A percentile compares a stretch with the other conserved stretches of the same genome.
Evolutionary conservation across 768 basidiomycete species (phyloP).

Genomic region (Xanthoconium stramineum): DNA sequence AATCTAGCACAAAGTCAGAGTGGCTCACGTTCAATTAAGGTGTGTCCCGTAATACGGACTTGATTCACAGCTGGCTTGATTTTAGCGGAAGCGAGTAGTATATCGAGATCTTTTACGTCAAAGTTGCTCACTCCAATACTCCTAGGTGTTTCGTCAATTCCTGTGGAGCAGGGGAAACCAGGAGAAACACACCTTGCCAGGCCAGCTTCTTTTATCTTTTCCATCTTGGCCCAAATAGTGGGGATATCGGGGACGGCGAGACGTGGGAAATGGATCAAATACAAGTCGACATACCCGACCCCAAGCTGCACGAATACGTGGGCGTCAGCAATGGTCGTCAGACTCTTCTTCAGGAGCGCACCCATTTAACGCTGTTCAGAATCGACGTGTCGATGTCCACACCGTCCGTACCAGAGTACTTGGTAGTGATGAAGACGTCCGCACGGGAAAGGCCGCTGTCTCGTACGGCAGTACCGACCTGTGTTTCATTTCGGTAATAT

Average conservation of each 20-base stretch:
- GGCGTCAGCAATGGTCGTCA: background rate
- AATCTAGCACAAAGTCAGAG: constrained; percentile 43
- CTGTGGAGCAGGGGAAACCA: background rate
- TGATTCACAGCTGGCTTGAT: constrained; percentile 69
- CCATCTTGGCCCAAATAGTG: constrained; percentile 63
- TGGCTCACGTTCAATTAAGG: background rate
- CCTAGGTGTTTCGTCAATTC: constrained; percentile 31
- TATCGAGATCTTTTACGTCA: constrained; percentile 48
- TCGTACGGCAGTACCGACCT: constrained; percentile 38
- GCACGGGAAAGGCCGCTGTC: constrained; percentile 57
- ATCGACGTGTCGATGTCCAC: constrained; percentile 56
- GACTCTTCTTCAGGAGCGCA: constrained; percentile 26
- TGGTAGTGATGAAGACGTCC: constrained; percentile 67
- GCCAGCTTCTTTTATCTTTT: constrained; percentile 55
- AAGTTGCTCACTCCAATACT: constrained; percentile 77
- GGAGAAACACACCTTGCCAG: constrained; percentile 47
- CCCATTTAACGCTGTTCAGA: constrained; percentile 53
- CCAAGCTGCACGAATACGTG: constrained; percentile 44
- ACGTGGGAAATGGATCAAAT: constrained; percentile 62
- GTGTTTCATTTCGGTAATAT: constrained; percentile 56
- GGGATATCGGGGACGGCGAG: constrained; percentile 57
- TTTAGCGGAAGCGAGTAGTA: constrained; percentile 57
- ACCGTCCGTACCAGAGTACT: constrained; percentile 52
- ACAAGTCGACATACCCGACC: constrained; percentile 63
- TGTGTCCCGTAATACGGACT: constrained; percentile 32